Percentiles rank a stretch among this genome's conserved stretches.
Conservation (phyloP, 768 basidiomycete genomes). For the Fomitopsis serialis region DNA sequence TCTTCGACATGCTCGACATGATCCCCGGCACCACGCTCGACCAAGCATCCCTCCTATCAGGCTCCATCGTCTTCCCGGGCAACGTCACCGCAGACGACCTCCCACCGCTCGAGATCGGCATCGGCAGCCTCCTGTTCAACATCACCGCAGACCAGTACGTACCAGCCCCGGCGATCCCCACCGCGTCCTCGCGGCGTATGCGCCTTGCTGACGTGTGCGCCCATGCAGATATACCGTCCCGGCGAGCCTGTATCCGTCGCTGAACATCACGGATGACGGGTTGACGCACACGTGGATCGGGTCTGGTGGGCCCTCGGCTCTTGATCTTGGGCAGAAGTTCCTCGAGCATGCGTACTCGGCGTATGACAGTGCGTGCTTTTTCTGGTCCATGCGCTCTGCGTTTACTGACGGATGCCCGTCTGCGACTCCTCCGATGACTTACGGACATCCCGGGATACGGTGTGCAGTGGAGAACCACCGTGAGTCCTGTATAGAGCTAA, state of each 20-base stretch:
- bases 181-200: too few relatives aligned
- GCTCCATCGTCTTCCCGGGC: not conserved
- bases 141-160: not conserved
- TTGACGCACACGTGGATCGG: slow-evolving; percentile 2
- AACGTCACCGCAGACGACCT: not conserved
- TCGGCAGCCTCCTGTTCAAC: not conserved
- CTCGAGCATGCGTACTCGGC: slow-evolving; percentile 3
- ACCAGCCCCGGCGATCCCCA: too few relatives aligned
- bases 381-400: not conserved
- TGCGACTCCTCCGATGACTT: not conserved
- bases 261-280: slow-evolving; percentile 6
- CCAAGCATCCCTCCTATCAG: not conserved
- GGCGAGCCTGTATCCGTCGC: not conserved
- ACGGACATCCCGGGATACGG: too few relatives aligned
- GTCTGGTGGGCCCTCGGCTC: not conserved
- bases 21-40: not conserved
- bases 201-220: too few relatives aligned
- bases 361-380: slow-evolving; percentile 2
- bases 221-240: slow-evolving; percentile 3
- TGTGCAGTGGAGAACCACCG: not conserved
- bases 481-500: not conserved
- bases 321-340: slow-evolving; percentile 2
- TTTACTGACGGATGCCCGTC: too few relatives aligned
- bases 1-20: not conserved
- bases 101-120: not conserved